Base-by-base conservation (phyloP, 2,329 filamentous ascomycete species). In the Aspergillus novoparasiticus region DNA sequence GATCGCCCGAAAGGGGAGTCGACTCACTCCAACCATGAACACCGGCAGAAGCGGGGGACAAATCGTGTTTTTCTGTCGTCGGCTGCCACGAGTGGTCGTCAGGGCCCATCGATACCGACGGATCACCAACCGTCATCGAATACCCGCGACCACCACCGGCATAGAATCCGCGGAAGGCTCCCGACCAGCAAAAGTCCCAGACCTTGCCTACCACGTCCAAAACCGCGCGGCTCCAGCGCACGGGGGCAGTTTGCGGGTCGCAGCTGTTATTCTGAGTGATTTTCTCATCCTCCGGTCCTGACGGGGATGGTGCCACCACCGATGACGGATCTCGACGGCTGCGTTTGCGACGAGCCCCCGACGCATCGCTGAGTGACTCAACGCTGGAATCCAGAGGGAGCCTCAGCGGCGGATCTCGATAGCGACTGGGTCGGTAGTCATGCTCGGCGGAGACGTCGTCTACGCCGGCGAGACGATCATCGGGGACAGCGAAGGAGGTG, bases 141-240 rank as follows among this genome's bases (percentile, higher is more conserved):
- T 94, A 96, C 30, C 87, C 88, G 64, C 83, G 83, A 10, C 94
- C 94, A 3, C 90, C 92, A 9, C 94, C 94, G 14, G 94, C 93
- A 65, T 94, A 89, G 76, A 97, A 97, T 0, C 94, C 94, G 60
- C 86, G 85, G 72, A 97, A 96, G 0, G 90, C 87, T 28, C 75
- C 81, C 4, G 81, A 76, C 75, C 83, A 91, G 80, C 94, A 97
- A 71, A 97, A 95, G 69, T 93, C 87, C 86, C 92, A 93, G 0
- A 96, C 88, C 72, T 90, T 94, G 21, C 92, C 80, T 3, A 82
- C 80, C 6, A 78, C 74, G 36, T 76, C 78, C 54, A 82, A 76
- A 8, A 82, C 77, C 1, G 80, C 72, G 39, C 73, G 77, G 32
- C 79, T 75, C 78, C 80, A 80, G 43, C 79, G 75, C 32, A 72